Evolutionary conservation across 2,329 filamentous ascomycete species (phyloP).

Genomic region (Davidsoniella virescens): DNA sequence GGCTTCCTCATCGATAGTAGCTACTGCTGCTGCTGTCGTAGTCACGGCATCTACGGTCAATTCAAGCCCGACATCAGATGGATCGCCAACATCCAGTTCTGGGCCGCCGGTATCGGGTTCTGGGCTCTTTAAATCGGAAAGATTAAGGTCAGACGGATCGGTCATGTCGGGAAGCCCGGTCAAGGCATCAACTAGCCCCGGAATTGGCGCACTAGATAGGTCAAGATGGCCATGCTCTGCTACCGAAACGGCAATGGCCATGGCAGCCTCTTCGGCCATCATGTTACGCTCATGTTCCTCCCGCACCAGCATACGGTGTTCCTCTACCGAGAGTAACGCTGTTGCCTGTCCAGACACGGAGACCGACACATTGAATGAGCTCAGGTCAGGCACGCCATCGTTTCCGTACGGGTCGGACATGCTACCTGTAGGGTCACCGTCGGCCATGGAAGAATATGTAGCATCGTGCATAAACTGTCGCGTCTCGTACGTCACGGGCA

Average conservation of each 20-base stretch:
- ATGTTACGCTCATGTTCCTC: conserved; percentile 8
- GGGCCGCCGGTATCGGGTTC: conserved; percentile 2
- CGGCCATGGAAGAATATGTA: conserved; percentile 28
- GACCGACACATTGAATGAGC: conserved; percentile 23
- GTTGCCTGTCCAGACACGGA: conserved; percentile 18
- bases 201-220: conserved; percentile 10
- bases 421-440: conserved; percentile 20
- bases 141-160: conserved; percentile 18
- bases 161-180: conserved; percentile 8
- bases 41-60: neutral
- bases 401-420: conserved; percentile 27
- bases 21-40: neutral
- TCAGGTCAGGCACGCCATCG: conserved; percentile 27
- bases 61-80: neutral
- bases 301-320: conserved; percentile 14
- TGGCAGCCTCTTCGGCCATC: conserved; percentile 8
- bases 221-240: conserved; percentile 10
- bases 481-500: conserved; percentile 37
- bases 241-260: conserved; percentile 10
- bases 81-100: conserved; percentile 1
- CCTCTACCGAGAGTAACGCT: conserved; percentile 23
- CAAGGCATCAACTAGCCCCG: conserved; percentile 5
- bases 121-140: conserved; percentile 8
- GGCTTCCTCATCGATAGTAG: neutral
- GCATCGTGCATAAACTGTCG: conserved; percentile 30